phyloP scores from a whole-genome alignment of 257 asterid species.

The Nicotiana tomentosiformis region DNA sequence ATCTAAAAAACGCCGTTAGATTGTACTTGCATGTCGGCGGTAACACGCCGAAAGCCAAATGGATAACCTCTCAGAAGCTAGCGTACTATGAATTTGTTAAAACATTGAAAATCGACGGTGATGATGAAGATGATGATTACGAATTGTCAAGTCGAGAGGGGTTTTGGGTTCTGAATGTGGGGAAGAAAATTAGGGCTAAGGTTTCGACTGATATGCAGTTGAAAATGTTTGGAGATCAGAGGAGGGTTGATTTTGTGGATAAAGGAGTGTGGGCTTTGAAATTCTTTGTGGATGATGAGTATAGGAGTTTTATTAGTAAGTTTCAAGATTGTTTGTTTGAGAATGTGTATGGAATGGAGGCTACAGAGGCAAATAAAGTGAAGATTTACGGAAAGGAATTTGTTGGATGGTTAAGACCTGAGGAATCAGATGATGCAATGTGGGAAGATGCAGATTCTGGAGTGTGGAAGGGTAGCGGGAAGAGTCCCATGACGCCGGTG shows the following conservation, averaged over 20 bases:
- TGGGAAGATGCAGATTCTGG: constrained; percentile 97
- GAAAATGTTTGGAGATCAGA: constrained; percentile 88
- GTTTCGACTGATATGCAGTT: constrained; percentile 84
- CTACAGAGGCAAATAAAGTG: constrained; percentile 74
- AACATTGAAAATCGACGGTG: constrained; percentile 39
- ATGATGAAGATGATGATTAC: constrained; percentile 26
- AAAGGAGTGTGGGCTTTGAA: constrained; percentile 95
- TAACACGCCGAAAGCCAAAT: constrained; percentile 84
- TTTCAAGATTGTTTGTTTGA: constrained; percentile 86
- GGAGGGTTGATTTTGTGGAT: constrained; percentile 94
- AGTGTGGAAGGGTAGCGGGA: constrained; percentile 56
- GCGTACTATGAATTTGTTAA: constrained; percentile 48
- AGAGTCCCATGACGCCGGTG: constrained; percentile 31
- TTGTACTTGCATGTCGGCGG: constrained; percentile 86
- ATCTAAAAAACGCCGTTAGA: constrained; percentile 51
- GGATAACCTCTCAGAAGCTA: constrained; percentile 73
- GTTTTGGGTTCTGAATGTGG: constrained; percentile 75
- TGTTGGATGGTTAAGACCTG: constrained; percentile 84
- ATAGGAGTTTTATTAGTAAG: constrained; percentile 56
- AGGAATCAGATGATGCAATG: constrained; percentile 79
- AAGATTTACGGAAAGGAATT: constrained; percentile 89
- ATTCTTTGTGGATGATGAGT: constrained; percentile 63
- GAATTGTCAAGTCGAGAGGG: constrained; percentile 33
- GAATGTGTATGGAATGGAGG: constrained; percentile 70
- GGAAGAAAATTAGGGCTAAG: constrained; percentile 54